These are phyloP conservation scores for Trichoderma aggressivum DNA, from an alignment of 2,329 filamentous ascomycete genomes.

Conservation along the genomic window DNA sequence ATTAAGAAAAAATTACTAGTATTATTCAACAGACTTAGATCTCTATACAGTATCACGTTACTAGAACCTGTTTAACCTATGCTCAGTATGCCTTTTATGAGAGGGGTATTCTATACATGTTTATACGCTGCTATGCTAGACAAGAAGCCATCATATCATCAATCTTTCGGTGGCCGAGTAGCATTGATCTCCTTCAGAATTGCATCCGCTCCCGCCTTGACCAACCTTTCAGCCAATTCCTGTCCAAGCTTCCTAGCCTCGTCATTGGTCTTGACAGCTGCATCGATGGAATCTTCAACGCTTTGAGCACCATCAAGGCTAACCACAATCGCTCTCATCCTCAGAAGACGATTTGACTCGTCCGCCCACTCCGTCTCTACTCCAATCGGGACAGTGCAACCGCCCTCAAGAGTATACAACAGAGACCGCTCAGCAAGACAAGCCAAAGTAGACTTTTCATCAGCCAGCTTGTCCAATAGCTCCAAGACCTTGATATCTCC, in stretches of 20 bases:
- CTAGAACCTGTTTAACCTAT: background rate
- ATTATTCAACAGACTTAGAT: background rate
- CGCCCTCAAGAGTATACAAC: conserved; percentile 8
- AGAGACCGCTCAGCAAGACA: conserved; percentile 15
- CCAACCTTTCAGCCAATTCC: conserved; percentile 11
- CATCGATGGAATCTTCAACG: conserved; percentile 7
- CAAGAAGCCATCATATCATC: background rate
- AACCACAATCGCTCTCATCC: conserved; percentile 14
- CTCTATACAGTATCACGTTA: background rate
- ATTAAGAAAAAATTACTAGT: background rate
- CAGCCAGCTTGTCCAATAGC: background rate
- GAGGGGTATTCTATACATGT: background rate
- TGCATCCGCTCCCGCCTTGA: background rate
- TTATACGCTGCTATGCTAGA: background rate
- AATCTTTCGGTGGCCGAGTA: conserved; percentile 6
- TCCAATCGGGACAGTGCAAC: conserved; percentile 6
- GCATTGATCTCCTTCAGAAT: conserved; percentile 13
- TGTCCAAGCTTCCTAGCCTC: background rate
- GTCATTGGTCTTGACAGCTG: background rate
- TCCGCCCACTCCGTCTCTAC: conserved; percentile 14
- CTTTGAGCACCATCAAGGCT: conserved; percentile 7
- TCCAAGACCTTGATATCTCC: background rate
- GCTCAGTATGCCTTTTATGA: background rate
- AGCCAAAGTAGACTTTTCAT: background rate
- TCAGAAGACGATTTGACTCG: background rate